A percentile compares a stretch with the other conserved stretches of the same genome.
These are phyloP conservation scores for Gaeumannomyces tritici DNA, from an alignment of 2,329 filamentous ascomycete genomes.

Conservation along the genomic window DNA sequence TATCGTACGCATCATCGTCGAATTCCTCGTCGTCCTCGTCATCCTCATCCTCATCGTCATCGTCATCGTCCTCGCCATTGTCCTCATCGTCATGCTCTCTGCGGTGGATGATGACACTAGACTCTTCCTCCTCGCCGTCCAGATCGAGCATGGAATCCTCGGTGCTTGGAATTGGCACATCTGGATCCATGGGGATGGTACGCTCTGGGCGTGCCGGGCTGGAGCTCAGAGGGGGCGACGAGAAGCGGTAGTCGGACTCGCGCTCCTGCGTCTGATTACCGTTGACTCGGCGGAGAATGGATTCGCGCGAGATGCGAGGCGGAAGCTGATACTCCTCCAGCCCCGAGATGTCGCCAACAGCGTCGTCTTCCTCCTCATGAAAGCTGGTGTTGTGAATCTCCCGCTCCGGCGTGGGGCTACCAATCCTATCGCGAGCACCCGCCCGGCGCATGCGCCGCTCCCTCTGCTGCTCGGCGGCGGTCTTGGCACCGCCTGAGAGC, in stretches of 20 bases:
- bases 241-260: constrained; percentile 55
- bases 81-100: neutral
- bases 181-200: constrained; percentile 62
- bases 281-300: constrained; percentile 82
- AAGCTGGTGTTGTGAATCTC: constrained; percentile 23
- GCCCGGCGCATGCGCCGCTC: constrained; percentile 61
- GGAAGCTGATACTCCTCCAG: constrained; percentile 58
- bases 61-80: neutral
- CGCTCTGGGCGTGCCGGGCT: constrained; percentile 46
- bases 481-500: constrained; percentile 60
- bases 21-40: constrained; percentile 38
- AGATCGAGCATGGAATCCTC: constrained; percentile 51
- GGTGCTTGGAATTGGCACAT: constrained; percentile 80
- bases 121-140: constrained; percentile 27
- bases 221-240: constrained; percentile 49
- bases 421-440: constrained; percentile 35
- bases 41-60: constrained; percentile 29
- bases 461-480: constrained; percentile 54
- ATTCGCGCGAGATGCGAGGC: constrained; percentile 82
- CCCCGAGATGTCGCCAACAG: constrained; percentile 48
- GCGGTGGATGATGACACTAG: constrained; percentile 58
- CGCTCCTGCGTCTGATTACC: constrained; percentile 46
- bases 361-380: constrained; percentile 46
- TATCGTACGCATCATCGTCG: constrained; percentile 54
- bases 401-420: constrained; percentile 34